These are phyloP conservation scores for Aspergillus biplanus DNA, from an alignment of 495 filamentous ascomycete species.

Conservation along the genomic window DNA sequence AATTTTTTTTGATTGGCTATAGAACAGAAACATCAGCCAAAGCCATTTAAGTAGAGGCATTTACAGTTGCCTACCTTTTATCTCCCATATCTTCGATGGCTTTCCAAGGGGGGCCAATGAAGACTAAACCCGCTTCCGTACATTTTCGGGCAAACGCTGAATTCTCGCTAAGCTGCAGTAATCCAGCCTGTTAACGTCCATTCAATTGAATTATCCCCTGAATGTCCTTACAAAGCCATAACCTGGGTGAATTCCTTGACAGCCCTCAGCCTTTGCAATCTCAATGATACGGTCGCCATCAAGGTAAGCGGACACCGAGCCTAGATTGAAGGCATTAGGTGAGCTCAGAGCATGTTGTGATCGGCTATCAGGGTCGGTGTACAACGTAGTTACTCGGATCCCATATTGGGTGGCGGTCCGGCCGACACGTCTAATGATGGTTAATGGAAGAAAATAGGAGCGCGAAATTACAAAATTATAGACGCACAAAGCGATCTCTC, in stretches of 20 bases:
- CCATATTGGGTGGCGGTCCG: slow-evolving; percentile 85
- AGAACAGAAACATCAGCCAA: slow-evolving; percentile 12
- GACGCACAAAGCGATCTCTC: slow-evolving; percentile 86
- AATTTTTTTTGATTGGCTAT: slow-evolving; percentile 83
- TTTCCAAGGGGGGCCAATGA: slow-evolving; percentile 89
- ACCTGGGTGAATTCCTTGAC: slow-evolving; percentile 89
- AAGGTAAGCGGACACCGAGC: slow-evolving; percentile 80
- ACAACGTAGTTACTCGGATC: slow-evolving; percentile 91
- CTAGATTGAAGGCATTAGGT: slow-evolving; percentile 80
- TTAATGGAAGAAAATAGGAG: slow-evolving; percentile 15
- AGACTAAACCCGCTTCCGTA: slow-evolving; percentile 86
- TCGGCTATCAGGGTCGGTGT: slow-evolving; percentile 86
- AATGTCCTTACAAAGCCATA: slow-evolving; percentile 81
- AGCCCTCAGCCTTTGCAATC: slow-evolving; percentile 81
- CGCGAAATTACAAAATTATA: background rate
- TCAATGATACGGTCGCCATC: slow-evolving; percentile 91
- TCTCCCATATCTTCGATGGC: slow-evolving; percentile 98
- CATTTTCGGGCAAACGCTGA: slow-evolving; percentile 86
- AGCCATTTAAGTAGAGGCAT: background rate
- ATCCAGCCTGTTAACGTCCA: slow-evolving; percentile 13
- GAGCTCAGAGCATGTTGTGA: slow-evolving; percentile 89
- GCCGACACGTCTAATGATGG: slow-evolving; percentile 67
- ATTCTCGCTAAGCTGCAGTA: slow-evolving; percentile 75
- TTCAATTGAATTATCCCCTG: background rate
- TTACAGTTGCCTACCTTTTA: slow-evolving; percentile 64